Evolutionary conservation across 2,329 filamentous ascomycete genomes (phyloP).

Genomic region (Talaromyces pinophilus): DNA sequence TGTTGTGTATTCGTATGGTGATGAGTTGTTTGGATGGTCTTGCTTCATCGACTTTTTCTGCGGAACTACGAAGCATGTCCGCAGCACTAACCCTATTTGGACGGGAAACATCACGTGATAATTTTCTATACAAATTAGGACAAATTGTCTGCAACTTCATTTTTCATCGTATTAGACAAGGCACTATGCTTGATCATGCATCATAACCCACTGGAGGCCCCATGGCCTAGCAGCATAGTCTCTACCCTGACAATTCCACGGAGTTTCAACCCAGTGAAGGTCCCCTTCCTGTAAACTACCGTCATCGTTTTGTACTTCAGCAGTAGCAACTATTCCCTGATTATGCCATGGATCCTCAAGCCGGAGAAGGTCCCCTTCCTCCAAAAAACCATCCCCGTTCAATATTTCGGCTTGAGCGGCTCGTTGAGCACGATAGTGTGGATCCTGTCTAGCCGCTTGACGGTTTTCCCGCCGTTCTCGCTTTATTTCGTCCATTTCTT

Average conservation of each 20-base stretch:
- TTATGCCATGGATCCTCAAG: background rate
- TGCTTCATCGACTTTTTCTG: slow-evolving; percentile 16
- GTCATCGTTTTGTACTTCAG: background rate
- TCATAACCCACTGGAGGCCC: background rate
- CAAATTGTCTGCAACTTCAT: background rate
- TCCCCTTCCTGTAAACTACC: background rate
- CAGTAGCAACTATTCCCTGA: background rate
- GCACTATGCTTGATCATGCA: background rate
- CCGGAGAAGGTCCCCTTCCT: background rate
- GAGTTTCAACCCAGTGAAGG: background rate
- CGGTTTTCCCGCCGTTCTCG: too few species aligned
- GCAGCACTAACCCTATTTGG: background rate
- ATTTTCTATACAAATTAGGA: background rate
- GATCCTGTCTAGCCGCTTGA: too few species aligned
- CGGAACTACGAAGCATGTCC: slow-evolving; percentile 12
- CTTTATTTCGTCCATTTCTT: background rate
- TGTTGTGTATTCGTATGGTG: slow-evolving; percentile 23
- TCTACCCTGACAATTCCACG: background rate
- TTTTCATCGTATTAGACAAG: background rate
- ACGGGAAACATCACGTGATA: background rate
- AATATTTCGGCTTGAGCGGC: background rate
- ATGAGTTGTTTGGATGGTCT: slow-evolving; percentile 25
- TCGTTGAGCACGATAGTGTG: background rate
- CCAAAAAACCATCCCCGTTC: background rate
- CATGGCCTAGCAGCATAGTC: background rate